Base-by-base conservation (phyloP, 2,329 filamentous ascomycete genomes). In the Phyllosticta citriasiana region DNA sequence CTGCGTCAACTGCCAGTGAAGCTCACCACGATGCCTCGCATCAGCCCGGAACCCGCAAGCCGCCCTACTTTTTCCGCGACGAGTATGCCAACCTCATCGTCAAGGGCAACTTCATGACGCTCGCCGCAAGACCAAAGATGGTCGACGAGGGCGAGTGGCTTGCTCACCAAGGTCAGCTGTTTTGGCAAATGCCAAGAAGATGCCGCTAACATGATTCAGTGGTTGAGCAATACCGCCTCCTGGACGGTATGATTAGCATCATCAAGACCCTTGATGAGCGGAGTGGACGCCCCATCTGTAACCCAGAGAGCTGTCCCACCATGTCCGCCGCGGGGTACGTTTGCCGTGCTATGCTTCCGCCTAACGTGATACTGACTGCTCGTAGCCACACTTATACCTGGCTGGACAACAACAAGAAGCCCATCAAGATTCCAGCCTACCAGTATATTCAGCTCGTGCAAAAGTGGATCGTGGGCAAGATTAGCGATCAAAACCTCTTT, bases 361-460 rank as follows among this genome's bases (percentile, higher is more conserved):
- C 7, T 16, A 53, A 22, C 16, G n/a, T 54, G 14, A 59, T 55
- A 25, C 40, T 47, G 27, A 51, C 51, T 25, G 16, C 5, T 24
- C 3, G 53, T n/a, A 95, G 94, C 69, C 88, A 96, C 75, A 96
- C 91, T 26, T 97, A 96, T 74, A 97, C 92, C 56, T 97, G 93
- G 93, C 84, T 97, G 60, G 95, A 97, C 76, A 87, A 87, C 66
- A 87, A 89, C 69, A 86, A 88, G 67, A 87, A 91, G 71, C 91
- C 93, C 10, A 91, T 96, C 65, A 93, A 96, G 75, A 88, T 97
- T 52, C 91, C 93, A 3, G 93, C 93, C 6, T 87, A 87, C 64
- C 91, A 95, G 74, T 97, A 97, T 77, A 94, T 97, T 77, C 91
- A 90, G 66, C 85, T 96, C 26, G 95, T 97, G 73, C 92, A 97